Conservation (phyloP, 495 filamentous ascomycete genomes). For the Cladorrhinum samala region DNA sequence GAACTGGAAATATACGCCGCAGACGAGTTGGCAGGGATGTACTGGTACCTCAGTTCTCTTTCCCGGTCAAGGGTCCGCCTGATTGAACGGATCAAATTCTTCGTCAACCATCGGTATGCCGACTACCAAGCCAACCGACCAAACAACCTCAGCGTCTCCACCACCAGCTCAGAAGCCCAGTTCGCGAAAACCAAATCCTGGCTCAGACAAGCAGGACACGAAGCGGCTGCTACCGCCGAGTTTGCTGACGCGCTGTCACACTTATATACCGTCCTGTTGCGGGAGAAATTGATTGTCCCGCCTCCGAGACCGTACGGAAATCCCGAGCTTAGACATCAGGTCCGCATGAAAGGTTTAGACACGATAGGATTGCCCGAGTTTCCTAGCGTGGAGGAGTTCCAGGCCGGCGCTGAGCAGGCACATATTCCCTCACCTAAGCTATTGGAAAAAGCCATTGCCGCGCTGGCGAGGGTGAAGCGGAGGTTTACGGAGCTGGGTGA, state of each 20-base stretch:
- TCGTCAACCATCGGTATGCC: conserved; percentile 36
- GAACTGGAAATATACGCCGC: conserved; percentile 84
- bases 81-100: conserved; percentile 64
- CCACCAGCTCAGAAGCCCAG: conserved; percentile 28
- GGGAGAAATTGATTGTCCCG: conserved; percentile 52
- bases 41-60: conserved; percentile 69
- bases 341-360: conserved; percentile 86
- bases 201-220: conserved; percentile 55
- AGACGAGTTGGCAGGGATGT: conserved; percentile 85
- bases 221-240: conserved; percentile 61
- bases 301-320: conserved; percentile 63
- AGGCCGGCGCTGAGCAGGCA: conserved; percentile 29
- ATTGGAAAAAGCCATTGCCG: conserved; percentile 54
- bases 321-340: conserved; percentile 67
- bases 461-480: conserved; percentile 55
- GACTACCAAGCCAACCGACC: conserved; percentile 19
- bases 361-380: conserved; percentile 62
- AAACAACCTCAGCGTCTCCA: conserved; percentile 15
- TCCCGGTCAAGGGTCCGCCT: conserved; percentile 51
- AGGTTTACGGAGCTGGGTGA: conserved; percentile 57
- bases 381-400: conserved; percentile 59
- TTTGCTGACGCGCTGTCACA: conserved; percentile 62
- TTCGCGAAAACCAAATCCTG: conserved; percentile 52
- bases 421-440: conserved; percentile 36
- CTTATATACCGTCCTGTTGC: conserved; percentile 61